Conservation (phyloP, 2,329 filamentous ascomycete genomes). For the Exophiala spinifera region DNA sequence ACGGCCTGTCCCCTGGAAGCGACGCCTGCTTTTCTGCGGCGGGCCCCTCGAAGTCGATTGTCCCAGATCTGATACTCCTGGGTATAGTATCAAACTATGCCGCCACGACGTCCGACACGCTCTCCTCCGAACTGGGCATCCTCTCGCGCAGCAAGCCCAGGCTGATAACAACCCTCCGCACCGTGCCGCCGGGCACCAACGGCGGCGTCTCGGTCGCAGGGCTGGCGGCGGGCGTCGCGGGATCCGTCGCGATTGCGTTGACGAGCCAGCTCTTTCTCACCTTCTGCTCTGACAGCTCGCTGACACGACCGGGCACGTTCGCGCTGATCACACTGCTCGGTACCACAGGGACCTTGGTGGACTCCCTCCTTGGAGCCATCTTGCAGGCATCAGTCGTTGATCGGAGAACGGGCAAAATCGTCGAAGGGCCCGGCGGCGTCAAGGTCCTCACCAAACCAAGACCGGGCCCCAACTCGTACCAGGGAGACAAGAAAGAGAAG, state of each 20-base stretch:
- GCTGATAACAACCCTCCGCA: conserved; percentile 77
- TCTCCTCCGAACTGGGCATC: conserved; percentile 93
- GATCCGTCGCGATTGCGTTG: conserved; percentile 67
- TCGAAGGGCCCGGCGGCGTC: conserved; percentile 76
- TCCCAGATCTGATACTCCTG: conserved; percentile 55
- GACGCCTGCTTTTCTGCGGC: conserved; percentile 7
- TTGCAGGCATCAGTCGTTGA: conserved; percentile 86
- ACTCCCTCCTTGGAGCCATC: conserved; percentile 81
- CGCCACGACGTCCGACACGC: conserved; percentile 86
- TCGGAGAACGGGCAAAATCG: conserved; percentile 75
- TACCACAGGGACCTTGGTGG: conserved; percentile 73
- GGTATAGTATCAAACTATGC: conserved; percentile 81
- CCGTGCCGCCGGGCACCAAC: conserved; percentile 87
- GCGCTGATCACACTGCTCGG: conserved; percentile 67
- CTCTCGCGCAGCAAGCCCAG: conserved; percentile 72
- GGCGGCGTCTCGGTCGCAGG: conserved; percentile 81
- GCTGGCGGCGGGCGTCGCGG: conserved; percentile 68
- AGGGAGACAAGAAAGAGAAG: conserved; percentile 2
- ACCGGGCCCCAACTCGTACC: conserved; percentile 9
- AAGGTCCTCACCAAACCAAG: conserved; percentile 40
- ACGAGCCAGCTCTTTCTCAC: conserved; percentile 65
- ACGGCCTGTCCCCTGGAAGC: conserved; percentile 1
- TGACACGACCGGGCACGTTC: conserved; percentile 39
- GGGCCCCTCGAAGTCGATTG: neutral
- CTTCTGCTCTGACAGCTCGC: conserved; percentile 38